A percentile compares a stretch with the other conserved stretches of the same genome.
These are phyloP conservation scores for Sparassis latifolia DNA, from an alignment of 1,284 basidiomycete species.

Conservation along the genomic window DNA sequence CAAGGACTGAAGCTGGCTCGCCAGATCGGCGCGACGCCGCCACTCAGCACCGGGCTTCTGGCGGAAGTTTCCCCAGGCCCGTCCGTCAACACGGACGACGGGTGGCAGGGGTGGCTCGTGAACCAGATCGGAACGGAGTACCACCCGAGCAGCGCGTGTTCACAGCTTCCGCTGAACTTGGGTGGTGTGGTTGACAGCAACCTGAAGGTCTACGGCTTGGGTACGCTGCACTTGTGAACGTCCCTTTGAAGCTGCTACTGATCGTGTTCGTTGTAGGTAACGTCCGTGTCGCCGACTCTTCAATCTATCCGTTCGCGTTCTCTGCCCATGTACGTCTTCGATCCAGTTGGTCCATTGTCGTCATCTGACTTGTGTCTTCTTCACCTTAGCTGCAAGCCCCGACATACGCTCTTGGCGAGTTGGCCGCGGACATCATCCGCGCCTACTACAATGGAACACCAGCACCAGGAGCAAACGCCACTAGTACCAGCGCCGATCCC, in stretches of 20 bases:
- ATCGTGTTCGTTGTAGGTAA: conserved; percentile 9
- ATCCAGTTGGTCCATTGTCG: neutral
- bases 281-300: conserved; percentile 23
- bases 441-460: conserved; percentile 29
- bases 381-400: conserved; percentile 40
- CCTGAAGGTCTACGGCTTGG: conserved; percentile 56
- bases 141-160: conserved; percentile 55
- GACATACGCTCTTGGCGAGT: conserved; percentile 68
- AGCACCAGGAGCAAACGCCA: no score
- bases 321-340: conserved; percentile 37
- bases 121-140: conserved; percentile 37
- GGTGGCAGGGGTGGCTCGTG: conserved; percentile 42
- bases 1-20: conserved; percentile 51
- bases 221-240: conserved; percentile 9
- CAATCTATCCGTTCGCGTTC: conserved; percentile 48
- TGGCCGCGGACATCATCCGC: conserved; percentile 57
- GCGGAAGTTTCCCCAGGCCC: conserved; percentile 35
- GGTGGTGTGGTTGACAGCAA: conserved; percentile 65
- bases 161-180: conserved; percentile 54
- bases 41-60: conserved; percentile 28
- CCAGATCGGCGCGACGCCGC: conserved; percentile 33
- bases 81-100: conserved; percentile 32
- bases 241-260: neutral
- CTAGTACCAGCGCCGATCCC: no score
- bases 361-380: conserved; percentile 13